Evolutionary conservation across 768 basidiomycete genomes (phyloP), one percentile per base, ranked within the genome.

Genomic region (Auricularia cornea): DNA sequence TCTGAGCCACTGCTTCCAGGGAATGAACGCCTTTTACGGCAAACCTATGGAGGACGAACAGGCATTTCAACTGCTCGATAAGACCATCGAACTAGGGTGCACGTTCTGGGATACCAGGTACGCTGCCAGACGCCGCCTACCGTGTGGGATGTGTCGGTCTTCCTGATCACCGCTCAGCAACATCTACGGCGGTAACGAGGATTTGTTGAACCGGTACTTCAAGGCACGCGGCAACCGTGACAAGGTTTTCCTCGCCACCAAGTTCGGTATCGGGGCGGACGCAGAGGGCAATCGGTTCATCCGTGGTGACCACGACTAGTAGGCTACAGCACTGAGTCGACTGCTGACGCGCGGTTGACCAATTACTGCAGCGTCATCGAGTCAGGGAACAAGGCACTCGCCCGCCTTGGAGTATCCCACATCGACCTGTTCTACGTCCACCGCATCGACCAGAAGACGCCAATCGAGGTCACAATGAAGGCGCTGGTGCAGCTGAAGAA

Each of bases 161-260:
- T 48, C 23, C 20, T 48, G 20, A 8, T 12, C 44, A 48, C 44
- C 11, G 11, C 20, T 20, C 44, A 48, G 44, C 44, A 48, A 48
- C 20, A 48, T 48, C 44, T 48, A 48, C 23, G 44, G 44, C 44
- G 44, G 20, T 2, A 48, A 48, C 44, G 44, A 48, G 23, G 44
- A 23, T 3, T 12, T 23, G 44, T 48, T 23, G 44, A 48, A 48
- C 30, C 54, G 54, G 10, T 57, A 57, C 54, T 57, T 57, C 29
- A 57, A 57, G 54, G 54, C 54, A 10, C 54, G 54, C 20, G 65
- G 64, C 16, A 28, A 29, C 28, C 63, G 65, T 29, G 18, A 26
- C 23, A 48, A 66, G 51, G 68, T 69, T 26, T 69, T 69, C 63
- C 65, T 69, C 2, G 62, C 65, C 32, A 69, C 67, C 59, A 69